Conservation (phyloP, 2,329 filamentous ascomycete genomes). For the Pseudogymnoascus pannorum region DNA sequence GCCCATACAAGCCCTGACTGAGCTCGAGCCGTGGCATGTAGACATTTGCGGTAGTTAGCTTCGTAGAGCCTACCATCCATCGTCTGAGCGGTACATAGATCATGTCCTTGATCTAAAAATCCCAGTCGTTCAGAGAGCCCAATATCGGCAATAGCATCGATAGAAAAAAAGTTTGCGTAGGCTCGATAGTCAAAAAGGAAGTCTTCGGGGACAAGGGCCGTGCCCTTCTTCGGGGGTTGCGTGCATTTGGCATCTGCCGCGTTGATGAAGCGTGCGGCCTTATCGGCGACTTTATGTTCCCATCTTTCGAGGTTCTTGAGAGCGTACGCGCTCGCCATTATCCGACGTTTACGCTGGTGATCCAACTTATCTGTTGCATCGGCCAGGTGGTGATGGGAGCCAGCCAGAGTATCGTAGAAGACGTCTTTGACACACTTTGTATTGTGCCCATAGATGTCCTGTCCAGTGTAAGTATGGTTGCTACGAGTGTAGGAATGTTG, state of each 20-base stretch:
- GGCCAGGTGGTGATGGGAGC: slow-evolving; percentile 44
- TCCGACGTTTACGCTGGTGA: slow-evolving; percentile 43
- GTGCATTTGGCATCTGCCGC: slow-evolving; percentile 38
- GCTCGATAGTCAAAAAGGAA: slow-evolving; percentile 42
- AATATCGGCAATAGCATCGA: slow-evolving; percentile 51
- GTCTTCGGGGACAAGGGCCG: slow-evolving; percentile 29
- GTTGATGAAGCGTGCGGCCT: slow-evolving; percentile 37
- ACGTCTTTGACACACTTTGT: slow-evolving; percentile 43
- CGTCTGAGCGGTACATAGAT: slow-evolving; percentile 35
- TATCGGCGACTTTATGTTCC: slow-evolving; percentile 49
- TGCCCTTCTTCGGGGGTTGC: slow-evolving; percentile 22
- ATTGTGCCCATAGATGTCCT: slow-evolving; percentile 45
- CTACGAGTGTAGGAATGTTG: neutral
- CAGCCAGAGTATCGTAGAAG: slow-evolving; percentile 39
- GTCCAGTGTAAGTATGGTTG: no score
- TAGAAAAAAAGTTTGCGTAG: slow-evolving; percentile 49
- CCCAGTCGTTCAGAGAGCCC: slow-evolving; percentile 44
- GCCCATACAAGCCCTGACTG: slow-evolving; percentile 44
- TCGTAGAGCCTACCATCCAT: slow-evolving; percentile 40
- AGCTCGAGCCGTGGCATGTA: slow-evolving; percentile 44
- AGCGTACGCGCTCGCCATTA: slow-evolving; percentile 44
- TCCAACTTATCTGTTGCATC: slow-evolving; percentile 46
- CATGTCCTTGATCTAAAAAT: slow-evolving; percentile 43
- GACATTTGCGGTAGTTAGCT: slow-evolving; percentile 41
- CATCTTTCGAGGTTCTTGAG: slow-evolving; percentile 46